Conservation (phyloP, 805 yeast species). For the Candida palmyrensis region DNA sequence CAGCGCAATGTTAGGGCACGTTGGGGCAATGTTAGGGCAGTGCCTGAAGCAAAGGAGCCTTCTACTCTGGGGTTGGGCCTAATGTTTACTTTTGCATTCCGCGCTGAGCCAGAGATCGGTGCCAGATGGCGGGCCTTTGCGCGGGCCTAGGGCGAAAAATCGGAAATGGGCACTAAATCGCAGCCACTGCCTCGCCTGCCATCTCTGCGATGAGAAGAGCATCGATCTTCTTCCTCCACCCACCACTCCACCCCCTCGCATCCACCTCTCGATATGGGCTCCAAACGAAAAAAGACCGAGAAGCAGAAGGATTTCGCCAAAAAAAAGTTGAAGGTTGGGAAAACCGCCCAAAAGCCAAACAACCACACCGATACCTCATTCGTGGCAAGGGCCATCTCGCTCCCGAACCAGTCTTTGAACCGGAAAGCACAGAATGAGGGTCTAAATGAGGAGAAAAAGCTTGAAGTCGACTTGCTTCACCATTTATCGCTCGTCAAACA, state of each 20-base stretch:
- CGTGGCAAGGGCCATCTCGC: slow-evolving; percentile 54
- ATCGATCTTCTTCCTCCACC: background rate
- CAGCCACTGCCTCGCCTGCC: too few species aligned
- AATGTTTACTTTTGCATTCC: too few species aligned
- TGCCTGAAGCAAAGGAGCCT: too few species aligned
- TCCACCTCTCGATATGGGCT: slow-evolving; percentile 27
- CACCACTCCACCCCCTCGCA: background rate
- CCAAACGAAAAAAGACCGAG: slow-evolving; percentile 53
- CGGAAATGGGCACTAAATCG: too few species aligned
- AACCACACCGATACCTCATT: slow-evolving; percentile 86
- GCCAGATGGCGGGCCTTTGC: too few species aligned
- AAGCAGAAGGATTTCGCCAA: slow-evolving; percentile 73
- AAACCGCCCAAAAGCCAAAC: slow-evolving; percentile 61
- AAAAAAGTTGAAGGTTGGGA: slow-evolving; percentile 84
- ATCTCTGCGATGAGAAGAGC: too few species aligned
- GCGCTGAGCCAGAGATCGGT: too few species aligned
- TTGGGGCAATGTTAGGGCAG: too few species aligned
- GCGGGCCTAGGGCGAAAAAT: too few species aligned
- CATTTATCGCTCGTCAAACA: slow-evolving; percentile 70
- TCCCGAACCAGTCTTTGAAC: slow-evolving; percentile 40
- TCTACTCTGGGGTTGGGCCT: too few species aligned
- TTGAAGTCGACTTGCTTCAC: slow-evolving; percentile 48
- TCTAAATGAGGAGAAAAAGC: slow-evolving; percentile 8
- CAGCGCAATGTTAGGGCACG: too few species aligned
- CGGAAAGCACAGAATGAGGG: slow-evolving; percentile 10